A percentile compares a stretch with the other conserved stretches of the same genome.
phyloP scores from a whole-genome alignment of 1,139 yeast genomes.

The Taphrina confusa region DNA sequence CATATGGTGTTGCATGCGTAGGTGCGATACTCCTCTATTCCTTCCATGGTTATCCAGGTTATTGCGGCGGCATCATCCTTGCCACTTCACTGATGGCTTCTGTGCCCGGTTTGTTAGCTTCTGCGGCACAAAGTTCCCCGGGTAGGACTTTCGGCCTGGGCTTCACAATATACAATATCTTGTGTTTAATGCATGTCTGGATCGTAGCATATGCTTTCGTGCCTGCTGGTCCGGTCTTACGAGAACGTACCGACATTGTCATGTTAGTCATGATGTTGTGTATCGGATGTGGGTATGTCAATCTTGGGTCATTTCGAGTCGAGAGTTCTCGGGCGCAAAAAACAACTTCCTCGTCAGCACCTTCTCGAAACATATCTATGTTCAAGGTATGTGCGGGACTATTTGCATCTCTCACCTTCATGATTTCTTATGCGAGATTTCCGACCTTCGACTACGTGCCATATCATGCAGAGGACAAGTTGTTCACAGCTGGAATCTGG shows the following conservation, averaged over 20 bases:
- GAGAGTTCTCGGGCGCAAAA: slow-evolving; percentile 35
- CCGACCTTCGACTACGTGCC: slow-evolving; percentile 66
- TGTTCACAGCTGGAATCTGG: slow-evolving; percentile 96
- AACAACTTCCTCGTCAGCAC: not conserved
- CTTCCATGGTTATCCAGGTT: slow-evolving; percentile 78
- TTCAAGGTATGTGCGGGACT: slow-evolving; percentile 44
- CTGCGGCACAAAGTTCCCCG: slow-evolving; percentile 55
- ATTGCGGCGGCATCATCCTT: slow-evolving; percentile 69
- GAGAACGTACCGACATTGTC: slow-evolving; percentile 85
- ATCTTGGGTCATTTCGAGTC: slow-evolving; percentile 15
- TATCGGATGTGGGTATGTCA: slow-evolving; percentile 49
- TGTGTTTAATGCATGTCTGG: slow-evolving; percentile 87
- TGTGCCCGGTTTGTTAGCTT: slow-evolving; percentile 38
- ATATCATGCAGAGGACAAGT: slow-evolving; percentile 69
- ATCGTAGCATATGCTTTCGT: slow-evolving; percentile 97
- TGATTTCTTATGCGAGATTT: slow-evolving; percentile 59
- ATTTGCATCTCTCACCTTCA: slow-evolving; percentile 4
- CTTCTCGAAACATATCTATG: slow-evolving; percentile 40
- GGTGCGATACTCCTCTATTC: slow-evolving; percentile 57
- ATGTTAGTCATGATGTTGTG: slow-evolving; percentile 56
- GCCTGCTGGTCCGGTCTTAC: slow-evolving; percentile 82
- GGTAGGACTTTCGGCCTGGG: slow-evolving; percentile 61
- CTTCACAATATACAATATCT: slow-evolving; percentile 55
- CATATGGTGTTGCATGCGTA: slow-evolving; percentile 51
- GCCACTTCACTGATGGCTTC: slow-evolving; percentile 55